A percentile compares a stretch with the other conserved stretches of the same genome.
These are phyloP conservation scores for Eutrema japonicum DNA, from an alignment of 345 rosid genomes.

Conservation along the genomic window DNA sequence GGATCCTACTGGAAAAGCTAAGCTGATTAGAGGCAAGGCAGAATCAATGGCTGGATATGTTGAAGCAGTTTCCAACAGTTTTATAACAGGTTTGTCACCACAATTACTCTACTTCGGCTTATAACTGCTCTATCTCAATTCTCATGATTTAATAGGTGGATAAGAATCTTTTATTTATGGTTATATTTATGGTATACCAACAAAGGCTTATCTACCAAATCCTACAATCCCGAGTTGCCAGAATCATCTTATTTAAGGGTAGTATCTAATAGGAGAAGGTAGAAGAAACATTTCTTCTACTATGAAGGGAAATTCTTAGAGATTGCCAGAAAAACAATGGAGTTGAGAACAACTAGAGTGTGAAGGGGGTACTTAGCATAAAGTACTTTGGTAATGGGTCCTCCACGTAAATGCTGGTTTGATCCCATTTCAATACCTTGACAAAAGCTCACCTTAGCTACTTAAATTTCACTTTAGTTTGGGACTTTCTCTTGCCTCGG, in stretches of 20 bases:
- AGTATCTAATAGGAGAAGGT: background rate
- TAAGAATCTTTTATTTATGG: too few relatives aligned
- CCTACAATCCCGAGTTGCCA: background rate
- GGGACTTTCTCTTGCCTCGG: background rate
- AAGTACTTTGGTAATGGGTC: background rate
- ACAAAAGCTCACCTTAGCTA: background rate
- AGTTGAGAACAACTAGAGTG: background rate
- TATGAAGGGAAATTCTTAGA: background rate
- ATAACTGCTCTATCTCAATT: background rate
- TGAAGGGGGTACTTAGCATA: too few relatives aligned
- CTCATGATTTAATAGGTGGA: background rate
- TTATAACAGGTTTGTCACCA: slow-evolving; percentile 71
- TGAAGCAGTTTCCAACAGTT: slow-evolving; percentile 81
- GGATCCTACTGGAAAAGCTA: slow-evolving; percentile 87
- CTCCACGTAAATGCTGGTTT: background rate
- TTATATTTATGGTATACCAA: too few relatives aligned
- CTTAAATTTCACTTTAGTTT: background rate
- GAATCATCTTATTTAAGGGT: background rate
- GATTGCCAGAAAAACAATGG: background rate
- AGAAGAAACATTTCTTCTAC: background rate
- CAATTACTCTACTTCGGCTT: background rate
- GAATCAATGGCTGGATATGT: slow-evolving; percentile 70
- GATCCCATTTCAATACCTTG: slow-evolving; percentile 16
- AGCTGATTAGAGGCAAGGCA: slow-evolving; percentile 70
- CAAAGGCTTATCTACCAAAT: too few relatives aligned